Evolutionary conservation across 805 yeast species (phyloP).

Genomic region (Candida peoriensis): DNA sequence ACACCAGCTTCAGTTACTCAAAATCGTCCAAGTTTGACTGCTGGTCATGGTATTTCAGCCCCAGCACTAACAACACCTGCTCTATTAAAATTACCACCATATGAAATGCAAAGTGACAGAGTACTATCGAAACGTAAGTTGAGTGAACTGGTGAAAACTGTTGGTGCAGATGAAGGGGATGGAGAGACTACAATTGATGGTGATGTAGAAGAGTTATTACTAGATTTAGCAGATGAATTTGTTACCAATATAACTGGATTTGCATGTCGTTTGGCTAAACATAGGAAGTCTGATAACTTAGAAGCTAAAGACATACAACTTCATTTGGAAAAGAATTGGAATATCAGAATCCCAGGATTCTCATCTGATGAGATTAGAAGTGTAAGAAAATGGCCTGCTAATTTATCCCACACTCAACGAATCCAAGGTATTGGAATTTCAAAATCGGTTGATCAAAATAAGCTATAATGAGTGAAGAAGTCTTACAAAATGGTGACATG

Average conservation of each 20-base stretch:
- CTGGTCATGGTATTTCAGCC: slow-evolving; percentile 72
- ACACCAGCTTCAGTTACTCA: slow-evolving; percentile 61
- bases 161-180: slow-evolving; percentile 85
- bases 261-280: slow-evolving; percentile 94
- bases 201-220: slow-evolving; percentile 84
- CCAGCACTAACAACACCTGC: slow-evolving; percentile 77
- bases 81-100: slow-evolving; percentile 66
- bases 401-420: slow-evolving; percentile 57
- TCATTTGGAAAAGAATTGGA: slow-evolving; percentile 91
- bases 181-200: slow-evolving; percentile 90
- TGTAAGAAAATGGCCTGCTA: slow-evolving; percentile 68
- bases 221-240: slow-evolving; percentile 95
- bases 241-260: slow-evolving; percentile 86
- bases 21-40: slow-evolving; percentile 76
- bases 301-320: slow-evolving; percentile 89
- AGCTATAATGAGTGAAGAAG: too few species aligned
- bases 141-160: slow-evolving; percentile 77
- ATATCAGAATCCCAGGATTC: slow-evolving; percentile 89
- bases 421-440: slow-evolving; percentile 60
- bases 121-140: slow-evolving; percentile 87
- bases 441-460: slow-evolving; percentile 42
- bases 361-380: slow-evolving; percentile 85
- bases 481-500: too few species aligned
- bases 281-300: slow-evolving; percentile 79
- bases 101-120: slow-evolving; percentile 76